These are phyloP conservation scores for Ascochyta fabae DNA, from an alignment of 2,329 filamentous ascomycete species.

Conservation along the genomic window DNA sequence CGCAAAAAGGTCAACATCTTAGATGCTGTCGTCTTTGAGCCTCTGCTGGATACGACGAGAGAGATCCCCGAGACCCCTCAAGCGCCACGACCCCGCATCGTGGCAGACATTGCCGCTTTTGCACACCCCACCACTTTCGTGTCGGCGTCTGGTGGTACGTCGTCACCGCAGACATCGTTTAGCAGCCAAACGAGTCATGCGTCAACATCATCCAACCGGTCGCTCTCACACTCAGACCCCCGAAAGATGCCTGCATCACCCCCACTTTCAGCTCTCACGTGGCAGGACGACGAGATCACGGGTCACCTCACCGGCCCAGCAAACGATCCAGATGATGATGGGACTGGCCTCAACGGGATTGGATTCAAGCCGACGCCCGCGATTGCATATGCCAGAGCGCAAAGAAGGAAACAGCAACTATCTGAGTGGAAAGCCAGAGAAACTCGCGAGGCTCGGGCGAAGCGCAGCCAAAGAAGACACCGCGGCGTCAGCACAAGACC, in stretches of 20 bases:
- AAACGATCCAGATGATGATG: slow-evolving; percentile 65
- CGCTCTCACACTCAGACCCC: slow-evolving; percentile 26
- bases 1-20: slow-evolving; percentile 3
- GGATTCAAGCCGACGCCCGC: slow-evolving; percentile 68
- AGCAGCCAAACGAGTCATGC: slow-evolving; percentile 5
- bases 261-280: slow-evolving; percentile 52
- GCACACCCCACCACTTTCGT: slow-evolving; percentile 39
- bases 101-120: slow-evolving; percentile 39
- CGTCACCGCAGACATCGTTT: slow-evolving; percentile 11
- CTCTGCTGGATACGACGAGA: slow-evolving; percentile 7
- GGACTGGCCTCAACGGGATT: slow-evolving; percentile 68
- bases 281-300: slow-evolving; percentile 68
- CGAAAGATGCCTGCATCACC: slow-evolving; percentile 41
- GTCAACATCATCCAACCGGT: slow-evolving; percentile 5
- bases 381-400: slow-evolving; percentile 62
- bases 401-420: slow-evolving; percentile 64
- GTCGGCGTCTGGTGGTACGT: slow-evolving; percentile 20
- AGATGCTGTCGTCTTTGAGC: slow-evolving; percentile 14
- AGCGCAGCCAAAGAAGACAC: slow-evolving; percentile 59
- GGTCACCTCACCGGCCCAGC: slow-evolving; percentile 60
- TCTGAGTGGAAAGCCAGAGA: slow-evolving; percentile 66
- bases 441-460: slow-evolving; percentile 64
- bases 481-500: slow-evolving; percentile 36
- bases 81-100: slow-evolving; percentile 42
- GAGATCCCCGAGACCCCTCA: slow-evolving; percentile 44